Conservation (phyloP, 1,284 basidiomycete species). For the Ganoderma sp. region DNA sequence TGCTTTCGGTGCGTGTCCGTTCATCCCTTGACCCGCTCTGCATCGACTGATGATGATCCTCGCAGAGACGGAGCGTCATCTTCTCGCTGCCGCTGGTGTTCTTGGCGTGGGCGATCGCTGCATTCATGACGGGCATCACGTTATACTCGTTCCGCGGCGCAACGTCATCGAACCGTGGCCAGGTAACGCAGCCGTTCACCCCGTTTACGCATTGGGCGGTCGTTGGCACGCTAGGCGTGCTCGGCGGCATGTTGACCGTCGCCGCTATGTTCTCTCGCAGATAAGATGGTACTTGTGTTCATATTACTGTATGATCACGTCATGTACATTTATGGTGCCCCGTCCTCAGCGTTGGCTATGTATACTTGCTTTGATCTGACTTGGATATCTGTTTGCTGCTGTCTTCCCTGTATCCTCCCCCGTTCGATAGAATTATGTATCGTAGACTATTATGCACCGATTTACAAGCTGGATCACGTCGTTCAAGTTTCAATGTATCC, state of each 20-base stretch:
- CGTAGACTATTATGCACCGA: neutral
- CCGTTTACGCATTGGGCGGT: constrained; percentile 68
- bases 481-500: too few relatives aligned
- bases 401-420: neutral
- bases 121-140: constrained; percentile 67
- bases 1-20: constrained; percentile 56
- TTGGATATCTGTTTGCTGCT: neutral
- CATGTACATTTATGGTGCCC: neutral
- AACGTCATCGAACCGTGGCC: constrained; percentile 43
- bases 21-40: neutral
- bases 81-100: constrained; percentile 77
- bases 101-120: constrained; percentile 68
- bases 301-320: neutral
- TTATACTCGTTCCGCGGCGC: constrained; percentile 67
- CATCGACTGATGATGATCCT: neutral
- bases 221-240: constrained; percentile 63
- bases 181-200: constrained; percentile 52
- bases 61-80: constrained; percentile 64
- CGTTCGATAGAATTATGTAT: neutral
- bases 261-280: constrained; percentile 54
- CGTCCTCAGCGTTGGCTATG: too few relatives aligned
- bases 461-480: too few relatives aligned
- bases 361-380: neutral
- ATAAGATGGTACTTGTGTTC: constrained; percentile 24
- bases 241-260: constrained; percentile 65